Evolutionary conservation across 345 rosid genomes (phyloP), one percentile per base, ranked within the genome.

Genomic region (rapeseed (Brassica napus)): DNA sequence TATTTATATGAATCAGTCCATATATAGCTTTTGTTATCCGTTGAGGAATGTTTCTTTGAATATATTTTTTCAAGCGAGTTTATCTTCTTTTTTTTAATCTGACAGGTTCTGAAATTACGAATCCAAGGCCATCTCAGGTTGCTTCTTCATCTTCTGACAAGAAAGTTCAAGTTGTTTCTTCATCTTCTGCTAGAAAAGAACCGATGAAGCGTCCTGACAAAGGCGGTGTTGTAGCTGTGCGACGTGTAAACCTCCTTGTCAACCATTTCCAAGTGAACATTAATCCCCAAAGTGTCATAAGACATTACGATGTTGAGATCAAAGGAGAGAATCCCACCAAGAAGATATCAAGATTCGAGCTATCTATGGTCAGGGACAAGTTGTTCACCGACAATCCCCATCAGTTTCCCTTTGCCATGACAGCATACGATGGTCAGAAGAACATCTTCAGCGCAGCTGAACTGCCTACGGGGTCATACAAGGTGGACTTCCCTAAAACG

Each of bases 401-500:
- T 0, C 30, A 65, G 15, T 90, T 94, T 69, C 93, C 97, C 4
- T 55, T 71, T 3, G 68, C 87, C 15, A 88, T 86, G 92, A 90
- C 94, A 3, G 91, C 88, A 5, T 92, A 90, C 80, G 97, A 92
- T 79, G 94, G 97, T 21, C 91, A 92, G 84, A 91, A 89, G 87
- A 94, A 88, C 83, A 89, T 92, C 30, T 92, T 89, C 69, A 92
- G 97, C 66, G 93, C 88, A 1, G 84, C 79, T 71, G 62, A 32
- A 3, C 58, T 94, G 72, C 91, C 92, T 10, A 82, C 84, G 0
- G 97, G 93, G 24, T 77, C 79, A 44, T 87, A 71, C 42, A 76
- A 67, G 69, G 88, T 89, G 62, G 83, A 84, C 11, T 81, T 88
- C 62, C 72, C 84, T 0, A 85, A 77, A 39, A 89, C 76, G 8